Evolutionary conservation across 306 rosid genomes (phyloP).

Genomic region (Crotalaria pallida): DNA sequence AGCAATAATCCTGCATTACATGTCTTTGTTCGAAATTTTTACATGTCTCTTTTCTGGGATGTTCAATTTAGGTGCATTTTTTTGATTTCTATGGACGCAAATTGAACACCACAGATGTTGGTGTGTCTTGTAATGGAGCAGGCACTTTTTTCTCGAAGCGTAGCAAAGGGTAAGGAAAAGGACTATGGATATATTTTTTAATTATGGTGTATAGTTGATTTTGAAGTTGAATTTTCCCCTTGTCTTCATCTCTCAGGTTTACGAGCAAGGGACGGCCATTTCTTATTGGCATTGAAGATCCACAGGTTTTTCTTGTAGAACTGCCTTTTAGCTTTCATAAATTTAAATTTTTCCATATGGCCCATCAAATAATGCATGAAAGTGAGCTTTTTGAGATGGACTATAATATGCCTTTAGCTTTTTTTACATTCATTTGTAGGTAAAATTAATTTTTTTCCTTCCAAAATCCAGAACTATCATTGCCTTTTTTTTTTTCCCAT

Average conservation of each 20-base stretch:
- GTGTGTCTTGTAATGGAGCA: slow-evolving; percentile 72
- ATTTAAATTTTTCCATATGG: neutral
- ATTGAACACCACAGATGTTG: slow-evolving; percentile 91
- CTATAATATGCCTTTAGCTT: neutral
- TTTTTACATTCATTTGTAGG: slow-evolving; percentile 3
- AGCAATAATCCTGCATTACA: neutral
- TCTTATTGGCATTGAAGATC: slow-evolving; percentile 93
- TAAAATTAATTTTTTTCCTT: neutral
- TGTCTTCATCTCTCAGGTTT: slow-evolving; percentile 48
- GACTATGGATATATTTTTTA: neutral
- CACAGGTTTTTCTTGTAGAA: slow-evolving; percentile 63
- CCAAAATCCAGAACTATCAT: neutral
- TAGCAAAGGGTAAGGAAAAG: slow-evolving; percentile 56
- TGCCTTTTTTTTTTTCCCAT: neutral
- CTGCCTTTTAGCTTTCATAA: neutral
- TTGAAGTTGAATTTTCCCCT: neutral
- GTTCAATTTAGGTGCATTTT: slow-evolving; percentile 56
- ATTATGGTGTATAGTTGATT: neutral
- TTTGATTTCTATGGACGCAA: slow-evolving; percentile 90
- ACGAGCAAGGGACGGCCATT: slow-evolving; percentile 42
- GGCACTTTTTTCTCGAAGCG: slow-evolving; percentile 74
- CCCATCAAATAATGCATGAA: slow-evolving; percentile 1
- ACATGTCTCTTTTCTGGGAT: neutral
- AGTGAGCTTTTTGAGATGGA: neutral
- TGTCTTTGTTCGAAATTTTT: slow-evolving; percentile 3